phyloP scores from a whole-genome alignment of 768 basidiomycete genomes.

The Gyrodon lividus region DNA sequence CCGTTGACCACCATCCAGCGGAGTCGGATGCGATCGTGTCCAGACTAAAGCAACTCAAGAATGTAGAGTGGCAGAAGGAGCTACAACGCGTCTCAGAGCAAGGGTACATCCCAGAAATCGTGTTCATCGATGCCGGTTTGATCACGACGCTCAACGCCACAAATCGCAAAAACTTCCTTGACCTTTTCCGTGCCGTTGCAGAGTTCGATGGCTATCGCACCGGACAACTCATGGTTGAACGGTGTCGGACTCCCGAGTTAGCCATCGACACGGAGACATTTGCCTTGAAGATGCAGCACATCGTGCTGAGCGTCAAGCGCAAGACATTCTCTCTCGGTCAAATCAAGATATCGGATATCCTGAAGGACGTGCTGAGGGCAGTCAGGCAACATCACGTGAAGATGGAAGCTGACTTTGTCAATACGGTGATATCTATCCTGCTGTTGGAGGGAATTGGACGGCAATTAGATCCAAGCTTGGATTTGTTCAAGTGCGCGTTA shows the following conservation, averaged over 20 bases:
- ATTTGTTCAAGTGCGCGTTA: conserved; percentile 92
- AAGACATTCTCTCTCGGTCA: conserved; percentile 97
- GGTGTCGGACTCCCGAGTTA: conserved; percentile 87
- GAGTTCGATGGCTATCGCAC: conserved; percentile 96
- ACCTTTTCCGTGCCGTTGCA: conserved; percentile 93
- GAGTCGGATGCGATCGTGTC: conserved; percentile 67
- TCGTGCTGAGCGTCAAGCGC: conserved; percentile 89
- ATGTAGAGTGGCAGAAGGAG: conserved; percentile 67
- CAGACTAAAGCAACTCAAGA: conserved; percentile 58
- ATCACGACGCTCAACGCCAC: conserved; percentile 79
- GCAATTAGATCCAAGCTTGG: conserved; percentile 87
- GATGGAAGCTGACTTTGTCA: conserved; percentile 98
- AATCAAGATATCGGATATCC: conserved; percentile 92
- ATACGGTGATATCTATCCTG: conserved; percentile 93
- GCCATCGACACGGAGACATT: conserved; percentile 93
- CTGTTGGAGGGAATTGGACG: conserved; percentile 95
- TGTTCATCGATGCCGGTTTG: conserved; percentile 96
- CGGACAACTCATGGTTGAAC: conserved; percentile 94
- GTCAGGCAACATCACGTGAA: conserved; percentile 94
- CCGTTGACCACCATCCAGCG: conserved; percentile 26
- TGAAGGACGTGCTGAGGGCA: conserved; percentile 82
- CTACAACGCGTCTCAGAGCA: conserved; percentile 56
- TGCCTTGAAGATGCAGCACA: conserved; percentile 96
- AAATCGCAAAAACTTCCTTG: conserved; percentile 93
- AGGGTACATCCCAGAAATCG: conserved; percentile 91